These are phyloP conservation scores for Cadophora luteo-olivacea DNA, from an alignment of 2,329 filamentous ascomycete species.

Conservation along the genomic window DNA sequence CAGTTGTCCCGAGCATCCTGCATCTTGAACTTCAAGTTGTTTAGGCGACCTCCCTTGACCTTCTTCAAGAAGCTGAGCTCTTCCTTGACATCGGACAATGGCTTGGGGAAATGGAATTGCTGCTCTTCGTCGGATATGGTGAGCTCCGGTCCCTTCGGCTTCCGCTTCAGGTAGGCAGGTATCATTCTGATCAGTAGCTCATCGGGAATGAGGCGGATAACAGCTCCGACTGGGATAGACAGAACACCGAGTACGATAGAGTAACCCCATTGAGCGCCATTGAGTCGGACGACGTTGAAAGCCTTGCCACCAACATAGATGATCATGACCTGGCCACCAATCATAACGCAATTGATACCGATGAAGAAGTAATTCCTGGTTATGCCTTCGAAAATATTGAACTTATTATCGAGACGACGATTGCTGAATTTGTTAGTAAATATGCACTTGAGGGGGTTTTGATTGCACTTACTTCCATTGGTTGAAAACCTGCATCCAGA, in stretches of 20 bases:
- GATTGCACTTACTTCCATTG: conserved; percentile 79
- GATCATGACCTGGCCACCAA: conserved; percentile 88
- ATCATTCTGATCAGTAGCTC: conserved; percentile 44
- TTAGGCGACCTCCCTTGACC: conserved; percentile 82
- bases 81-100: conserved; percentile 76
- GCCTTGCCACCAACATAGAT: conserved; percentile 84
- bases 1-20: conserved; percentile 76
- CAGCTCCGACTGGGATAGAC: conserved; percentile 83
- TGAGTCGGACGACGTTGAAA: conserved; percentile 70
- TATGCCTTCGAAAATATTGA: conserved; percentile 95
- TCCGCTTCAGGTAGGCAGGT: conserved; percentile 41
- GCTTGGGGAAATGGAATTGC: conserved; percentile 72
- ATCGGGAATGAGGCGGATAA: conserved; percentile 86
- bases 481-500: conserved; percentile 99
- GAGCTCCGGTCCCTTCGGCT: conserved; percentile 48
- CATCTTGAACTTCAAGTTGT: conserved; percentile 80
- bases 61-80: conserved; percentile 82
- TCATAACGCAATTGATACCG: conserved; percentile 83
- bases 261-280: conserved; percentile 82
- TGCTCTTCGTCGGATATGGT: conserved; percentile 71
- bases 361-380: conserved; percentile 88
- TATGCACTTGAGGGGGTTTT: conserved; percentile 31
- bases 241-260: conserved; percentile 83
- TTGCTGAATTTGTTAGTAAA: conserved; percentile 60
- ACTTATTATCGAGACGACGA: conserved; percentile 89